These are phyloP conservation scores for Neurospora sublineolata DNA, from an alignment of 495 filamentous ascomycete species.

Conservation along the genomic window DNA sequence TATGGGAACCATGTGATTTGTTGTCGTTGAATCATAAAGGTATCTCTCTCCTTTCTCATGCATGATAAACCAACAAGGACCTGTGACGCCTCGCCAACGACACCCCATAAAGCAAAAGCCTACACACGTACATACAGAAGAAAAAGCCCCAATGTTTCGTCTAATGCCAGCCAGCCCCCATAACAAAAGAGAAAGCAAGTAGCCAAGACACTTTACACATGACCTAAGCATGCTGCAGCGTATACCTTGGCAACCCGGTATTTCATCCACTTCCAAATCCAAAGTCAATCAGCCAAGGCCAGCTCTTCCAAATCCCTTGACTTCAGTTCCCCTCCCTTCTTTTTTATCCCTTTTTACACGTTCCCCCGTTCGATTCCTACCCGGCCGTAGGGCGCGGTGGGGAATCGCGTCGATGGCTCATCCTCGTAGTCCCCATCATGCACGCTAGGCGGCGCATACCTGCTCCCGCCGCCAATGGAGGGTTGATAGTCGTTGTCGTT, in stretches of 20 bases:
- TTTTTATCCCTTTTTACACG: neutral
- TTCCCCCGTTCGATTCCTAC: conserved; percentile 7
- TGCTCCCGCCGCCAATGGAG: conserved; percentile 4
- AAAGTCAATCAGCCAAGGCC: neutral
- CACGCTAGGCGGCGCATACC: conserved; percentile 27
- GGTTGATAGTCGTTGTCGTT: conserved; percentile 27
- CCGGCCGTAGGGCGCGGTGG: conserved; percentile 33
- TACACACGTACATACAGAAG: neutral
- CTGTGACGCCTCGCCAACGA: neutral
- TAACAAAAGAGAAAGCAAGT: neutral
- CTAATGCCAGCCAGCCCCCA: neutral
- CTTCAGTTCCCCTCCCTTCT: neutral
- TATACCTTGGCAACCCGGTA: neutral
- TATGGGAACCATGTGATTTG: neutral
- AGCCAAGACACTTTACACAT: neutral
- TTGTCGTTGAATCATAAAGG: neutral
- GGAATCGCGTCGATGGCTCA: conserved; percentile 28
- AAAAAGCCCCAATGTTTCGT: neutral
- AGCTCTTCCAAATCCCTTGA: neutral
- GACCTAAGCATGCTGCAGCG: neutral
- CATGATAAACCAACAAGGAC: neutral
- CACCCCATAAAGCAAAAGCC: neutral
- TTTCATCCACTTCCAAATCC: neutral
- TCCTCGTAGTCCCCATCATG: conserved; percentile 30
- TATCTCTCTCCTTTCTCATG: neutral